These are phyloP conservation scores for Xylariaceae sp. DNA, from an alignment of 2,329 filamentous ascomycete genomes.

Conservation along the genomic window DNA sequence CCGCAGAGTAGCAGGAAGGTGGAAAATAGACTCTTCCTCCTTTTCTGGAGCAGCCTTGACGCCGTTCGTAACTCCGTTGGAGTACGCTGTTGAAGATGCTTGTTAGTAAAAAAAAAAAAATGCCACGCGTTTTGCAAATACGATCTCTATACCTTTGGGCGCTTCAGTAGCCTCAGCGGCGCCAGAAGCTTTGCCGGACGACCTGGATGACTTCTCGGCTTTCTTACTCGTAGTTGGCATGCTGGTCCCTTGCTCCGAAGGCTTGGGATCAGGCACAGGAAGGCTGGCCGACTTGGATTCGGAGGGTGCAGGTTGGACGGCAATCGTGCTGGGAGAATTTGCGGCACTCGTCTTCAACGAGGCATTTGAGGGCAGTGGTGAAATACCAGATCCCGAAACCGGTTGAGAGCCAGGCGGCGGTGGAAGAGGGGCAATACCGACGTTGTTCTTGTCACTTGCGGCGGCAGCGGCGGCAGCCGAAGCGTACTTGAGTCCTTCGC, in stretches of 20 bases:
- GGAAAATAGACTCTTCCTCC: slow-evolving; percentile 72
- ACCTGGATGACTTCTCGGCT: slow-evolving; percentile 37
- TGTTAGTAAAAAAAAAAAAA: slow-evolving; percentile 19
- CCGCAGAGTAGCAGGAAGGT: slow-evolving; percentile 80
- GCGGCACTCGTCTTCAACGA: slow-evolving; percentile 52
- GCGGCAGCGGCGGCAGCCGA: slow-evolving; percentile 92
- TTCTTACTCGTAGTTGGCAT: slow-evolving; percentile 29
- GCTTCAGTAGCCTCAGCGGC: slow-evolving; percentile 40
- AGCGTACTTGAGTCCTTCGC: slow-evolving; percentile 92
- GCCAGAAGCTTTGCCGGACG: slow-evolving; percentile 41
- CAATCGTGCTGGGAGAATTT: slow-evolving; percentile 47
- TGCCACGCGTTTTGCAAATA: not conserved
- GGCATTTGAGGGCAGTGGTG: slow-evolving; percentile 44
- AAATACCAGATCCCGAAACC: slow-evolving; percentile 35
- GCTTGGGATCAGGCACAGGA: slow-evolving; percentile 30
- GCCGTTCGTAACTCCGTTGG: slow-evolving; percentile 51
- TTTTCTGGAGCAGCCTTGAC: slow-evolving; percentile 39
- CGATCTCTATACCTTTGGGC: slow-evolving; percentile 38
- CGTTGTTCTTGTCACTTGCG: slow-evolving; percentile 77
- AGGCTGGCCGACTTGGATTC: slow-evolving; percentile 25
- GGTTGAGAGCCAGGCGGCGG: slow-evolving; percentile 67
- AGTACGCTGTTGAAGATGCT: slow-evolving; percentile 34
- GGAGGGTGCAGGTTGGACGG: slow-evolving; percentile 42
- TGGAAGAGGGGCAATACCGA: slow-evolving; percentile 89
- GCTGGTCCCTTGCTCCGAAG: slow-evolving; percentile 23